A percentile compares a stretch with the other conserved stretches of the same genome.
phyloP scores from a whole-genome alignment of 495 filamentous ascomycete genomes.

The Massariosphaeria phaeospora region DNA sequence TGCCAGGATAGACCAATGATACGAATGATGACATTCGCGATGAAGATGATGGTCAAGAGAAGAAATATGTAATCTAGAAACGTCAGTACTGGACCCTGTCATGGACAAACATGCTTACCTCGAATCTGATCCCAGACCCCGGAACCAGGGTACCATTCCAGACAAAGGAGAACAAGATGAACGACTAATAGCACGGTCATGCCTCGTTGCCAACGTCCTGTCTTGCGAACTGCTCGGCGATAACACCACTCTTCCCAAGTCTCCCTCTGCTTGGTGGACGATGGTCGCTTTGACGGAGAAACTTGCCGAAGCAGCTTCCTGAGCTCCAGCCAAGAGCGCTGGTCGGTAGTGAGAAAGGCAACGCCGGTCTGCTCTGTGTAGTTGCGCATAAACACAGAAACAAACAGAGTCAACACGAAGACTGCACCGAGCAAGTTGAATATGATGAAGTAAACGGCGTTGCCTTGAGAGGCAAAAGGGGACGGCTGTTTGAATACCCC shows the following conservation, averaged over 20 bases:
- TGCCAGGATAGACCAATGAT: slow-evolving; percentile 88
- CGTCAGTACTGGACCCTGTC: not conserved
- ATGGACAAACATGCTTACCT: slow-evolving; percentile 38
- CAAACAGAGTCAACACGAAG: slow-evolving; percentile 96
- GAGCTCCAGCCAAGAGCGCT: slow-evolving; percentile 94
- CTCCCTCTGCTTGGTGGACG: slow-evolving; percentile 64
- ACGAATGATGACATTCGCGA: slow-evolving; percentile 77
- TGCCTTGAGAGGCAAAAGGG: slow-evolving; percentile 64
- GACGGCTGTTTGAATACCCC: slow-evolving; percentile 67
- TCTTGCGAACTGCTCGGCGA: slow-evolving; percentile 86
- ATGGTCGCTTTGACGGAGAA: slow-evolving; percentile 80
- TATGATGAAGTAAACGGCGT: slow-evolving; percentile 87
- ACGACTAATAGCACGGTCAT: slow-evolving; percentile 74
- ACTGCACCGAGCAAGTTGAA: slow-evolving; percentile 97
- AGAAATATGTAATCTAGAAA: slow-evolving; percentile 66
- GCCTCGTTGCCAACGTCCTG: slow-evolving; percentile 81
- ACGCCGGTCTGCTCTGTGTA: slow-evolving; percentile 99
- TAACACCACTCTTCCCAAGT: slow-evolving; percentile 92
- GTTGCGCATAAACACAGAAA: slow-evolving; percentile 99
- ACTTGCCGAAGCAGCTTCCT: slow-evolving; percentile 91
- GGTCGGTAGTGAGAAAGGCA: slow-evolving; percentile 91
- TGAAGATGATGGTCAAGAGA: slow-evolving; percentile 77
- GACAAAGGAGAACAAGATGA: slow-evolving; percentile 74
- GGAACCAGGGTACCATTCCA: slow-evolving; percentile 78
- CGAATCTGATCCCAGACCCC: slow-evolving; percentile 60